Evolutionary conservation across 2,329 filamentous ascomycete genomes (phyloP).

Genomic region (Aspergillus arachidicola): DNA sequence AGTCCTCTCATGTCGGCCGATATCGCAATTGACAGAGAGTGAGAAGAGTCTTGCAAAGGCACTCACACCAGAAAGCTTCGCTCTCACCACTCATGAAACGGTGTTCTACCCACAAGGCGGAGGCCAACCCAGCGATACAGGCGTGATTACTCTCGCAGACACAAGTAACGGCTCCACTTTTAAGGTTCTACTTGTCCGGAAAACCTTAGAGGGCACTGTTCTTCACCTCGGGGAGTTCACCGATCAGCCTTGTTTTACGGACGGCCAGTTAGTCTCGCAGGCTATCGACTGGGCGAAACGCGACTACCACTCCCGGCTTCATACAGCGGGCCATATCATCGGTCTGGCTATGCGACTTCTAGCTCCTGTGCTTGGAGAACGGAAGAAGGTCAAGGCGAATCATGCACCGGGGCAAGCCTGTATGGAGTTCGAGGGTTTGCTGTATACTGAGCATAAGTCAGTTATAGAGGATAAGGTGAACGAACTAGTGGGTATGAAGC

Average conservation of each 20-base stretch:
- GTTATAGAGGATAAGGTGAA: conserved; percentile 32
- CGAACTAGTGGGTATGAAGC: conserved; percentile 25
- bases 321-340: conserved; percentile 35
- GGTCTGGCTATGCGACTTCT: conserved; percentile 32
- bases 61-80: conserved; percentile 19
- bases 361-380: conserved; percentile 18
- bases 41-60: conserved; percentile 26
- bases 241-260: conserved; percentile 7
- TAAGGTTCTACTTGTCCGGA: conserved; percentile 30
- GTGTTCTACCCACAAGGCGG: conserved; percentile 35
- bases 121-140: conserved; percentile 31
- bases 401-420: conserved; percentile 31
- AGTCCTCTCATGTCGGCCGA: conserved; percentile 22
- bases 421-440: conserved; percentile 32
- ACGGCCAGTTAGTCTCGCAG: conserved; percentile 25
- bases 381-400: conserved; percentile 34
- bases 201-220: conserved; percentile 25
- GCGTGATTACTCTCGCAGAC: conserved; percentile 10
- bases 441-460: conserved; percentile 33
- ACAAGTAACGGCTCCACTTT: conserved; percentile 19
- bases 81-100: conserved; percentile 26
- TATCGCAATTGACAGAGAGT: conserved; percentile 23
- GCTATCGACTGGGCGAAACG: conserved; percentile 28
- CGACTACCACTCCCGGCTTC: conserved; percentile 32
- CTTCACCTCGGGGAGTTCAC: conserved; percentile 27